Base-by-base conservation (phyloP, 441 rosid species). In the Syzygium malaccense region DNA sequence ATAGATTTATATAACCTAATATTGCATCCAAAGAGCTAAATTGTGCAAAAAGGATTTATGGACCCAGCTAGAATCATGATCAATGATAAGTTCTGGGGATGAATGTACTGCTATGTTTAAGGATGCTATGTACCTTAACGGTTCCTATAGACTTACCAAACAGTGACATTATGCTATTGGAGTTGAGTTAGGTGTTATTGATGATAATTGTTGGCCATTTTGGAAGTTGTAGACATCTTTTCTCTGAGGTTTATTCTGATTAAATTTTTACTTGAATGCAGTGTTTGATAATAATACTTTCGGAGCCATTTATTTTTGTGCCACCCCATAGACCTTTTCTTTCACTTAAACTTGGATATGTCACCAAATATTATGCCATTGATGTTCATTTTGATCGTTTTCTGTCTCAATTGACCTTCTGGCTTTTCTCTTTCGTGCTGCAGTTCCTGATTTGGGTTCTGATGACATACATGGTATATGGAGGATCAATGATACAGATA, bases 401-500 rank as follows among this genome's bases (percentile, higher is more conserved):
- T 62, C 71, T 71, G n/a, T 75, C 83, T 75, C 28, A 14, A 23
- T 75, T 41, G 41, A 41, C 49, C 83, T 41, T 41, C n/a, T 75
- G 83, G 83, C 83, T 75, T 71, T 75, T 75, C 51, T 75, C n/a
- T 45, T 56, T 64, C 91, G 88, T 88, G 87, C 62, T 88, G 89
- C 94, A 96, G 99, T 93, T 91, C 95, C 95, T 53, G 95, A 94
- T 54, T 88, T 95, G 25, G 93, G 94, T 86, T 89, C 93, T 83
- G 96, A 90, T 86, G 95, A 92, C 41, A 79, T 89, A 32, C 87
- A 88, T 93, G 99, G 96, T 66, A 92, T 94, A 79, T 98, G 99
- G 99, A 95, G 93, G 93, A 95, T 98, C 78, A 93, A 96, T 92
- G 98, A 98, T 90, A 88, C 85, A 79, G 99, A 96, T 86, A 98